These are phyloP conservation scores for Penicillium taxi DNA, from an alignment of 495 filamentous ascomycete species.

Conservation along the genomic window DNA sequence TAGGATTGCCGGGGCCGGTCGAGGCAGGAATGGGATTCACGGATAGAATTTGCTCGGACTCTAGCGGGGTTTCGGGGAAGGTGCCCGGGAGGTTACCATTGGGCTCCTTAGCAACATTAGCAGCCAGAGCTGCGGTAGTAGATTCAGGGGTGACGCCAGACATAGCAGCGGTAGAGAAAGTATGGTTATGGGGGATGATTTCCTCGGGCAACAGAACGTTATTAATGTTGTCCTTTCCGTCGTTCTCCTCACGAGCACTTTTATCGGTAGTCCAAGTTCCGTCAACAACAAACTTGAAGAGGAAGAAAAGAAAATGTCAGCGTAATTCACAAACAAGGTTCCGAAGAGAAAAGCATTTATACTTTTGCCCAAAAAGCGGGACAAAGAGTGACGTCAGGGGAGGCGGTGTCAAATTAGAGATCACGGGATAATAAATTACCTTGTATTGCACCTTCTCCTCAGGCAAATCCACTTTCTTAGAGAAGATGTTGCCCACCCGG, in stretches of 20 bases:
- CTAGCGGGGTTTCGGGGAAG: constrained; percentile 72
- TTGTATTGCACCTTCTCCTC: constrained; percentile 73
- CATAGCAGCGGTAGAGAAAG: constrained; percentile 40
- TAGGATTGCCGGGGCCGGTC: constrained; percentile 67
- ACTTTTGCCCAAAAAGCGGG: constrained; percentile 12
- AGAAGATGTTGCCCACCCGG: constrained; percentile 58
- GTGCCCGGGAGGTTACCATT: constrained; percentile 56
- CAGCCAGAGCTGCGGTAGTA: constrained; percentile 67
- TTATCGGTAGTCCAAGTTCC: constrained; percentile 75
- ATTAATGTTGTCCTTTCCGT: constrained; percentile 72
- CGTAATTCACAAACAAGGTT: not conserved
- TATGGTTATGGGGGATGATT: constrained; percentile 30
- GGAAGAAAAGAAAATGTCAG: constrained; percentile 8
- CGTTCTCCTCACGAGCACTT: constrained; percentile 67
- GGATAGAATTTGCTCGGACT: constrained; percentile 47
- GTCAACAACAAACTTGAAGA: constrained; percentile 80
- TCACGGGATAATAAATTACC: constrained; percentile 44
- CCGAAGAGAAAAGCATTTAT: too few relatives aligned
- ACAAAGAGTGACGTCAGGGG: constrained; percentile 29
- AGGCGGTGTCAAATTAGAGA: constrained; percentile 4
- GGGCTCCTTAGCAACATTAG: constrained; percentile 54
- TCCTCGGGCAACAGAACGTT: constrained; percentile 75
- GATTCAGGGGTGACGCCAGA: constrained; percentile 62
- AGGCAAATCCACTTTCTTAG: constrained; percentile 69
- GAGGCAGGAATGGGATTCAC: constrained; percentile 68